Conservation (phyloP, 352 stramenopile genomes). For the Pythium dissotocum region DNA sequence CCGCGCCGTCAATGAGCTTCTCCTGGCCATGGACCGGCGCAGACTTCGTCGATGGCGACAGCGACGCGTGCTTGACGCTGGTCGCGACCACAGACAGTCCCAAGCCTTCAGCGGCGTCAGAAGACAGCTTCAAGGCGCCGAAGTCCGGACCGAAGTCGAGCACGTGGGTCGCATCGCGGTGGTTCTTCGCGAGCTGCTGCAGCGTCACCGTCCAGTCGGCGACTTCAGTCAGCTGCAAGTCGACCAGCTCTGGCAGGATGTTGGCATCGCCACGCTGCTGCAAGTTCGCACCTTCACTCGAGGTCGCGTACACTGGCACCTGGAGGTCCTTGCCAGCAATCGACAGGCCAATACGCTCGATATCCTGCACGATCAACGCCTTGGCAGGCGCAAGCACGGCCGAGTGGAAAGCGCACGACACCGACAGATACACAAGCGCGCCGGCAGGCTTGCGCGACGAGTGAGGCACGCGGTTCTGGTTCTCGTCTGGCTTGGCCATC, state of each 20-base stretch:
- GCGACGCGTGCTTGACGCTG: constrained; percentile 41
- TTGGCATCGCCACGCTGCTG: constrained; percentile 44
- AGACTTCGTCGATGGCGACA: constrained; percentile 25
- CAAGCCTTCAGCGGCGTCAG: constrained; percentile 45
- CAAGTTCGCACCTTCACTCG: constrained; percentile 47
- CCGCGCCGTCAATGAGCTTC: constrained; percentile 39
- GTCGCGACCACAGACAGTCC: constrained; percentile 56
- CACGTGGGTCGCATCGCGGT: constrained; percentile 58
- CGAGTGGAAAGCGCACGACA: constrained; percentile 84
- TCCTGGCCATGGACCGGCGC: constrained; percentile 42
- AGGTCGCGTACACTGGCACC: constrained; percentile 69
- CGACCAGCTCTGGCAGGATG: constrained; percentile 48
- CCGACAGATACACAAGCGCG: constrained; percentile 49
- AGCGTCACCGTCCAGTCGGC: constrained; percentile 68
- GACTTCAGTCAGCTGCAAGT: constrained; percentile 63
- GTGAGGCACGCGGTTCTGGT: constrained; percentile 77
- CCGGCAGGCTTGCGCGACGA: constrained; percentile 78
- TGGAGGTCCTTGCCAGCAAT: constrained; percentile 54
- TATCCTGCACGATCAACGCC: constrained; percentile 45
- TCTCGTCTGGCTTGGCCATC: constrained; percentile 52
- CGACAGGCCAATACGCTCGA: constrained; percentile 43
- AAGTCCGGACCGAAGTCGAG: constrained; percentile 75
- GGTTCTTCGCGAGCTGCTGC: constrained; percentile 33
- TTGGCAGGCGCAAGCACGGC: constrained; percentile 44
- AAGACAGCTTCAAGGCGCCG: constrained; percentile 55